Evolutionary conservation across 2,329 filamentous ascomycete genomes (phyloP), one percentile per base, ranked within the genome.

Genomic region (Fusarium luffae): DNA sequence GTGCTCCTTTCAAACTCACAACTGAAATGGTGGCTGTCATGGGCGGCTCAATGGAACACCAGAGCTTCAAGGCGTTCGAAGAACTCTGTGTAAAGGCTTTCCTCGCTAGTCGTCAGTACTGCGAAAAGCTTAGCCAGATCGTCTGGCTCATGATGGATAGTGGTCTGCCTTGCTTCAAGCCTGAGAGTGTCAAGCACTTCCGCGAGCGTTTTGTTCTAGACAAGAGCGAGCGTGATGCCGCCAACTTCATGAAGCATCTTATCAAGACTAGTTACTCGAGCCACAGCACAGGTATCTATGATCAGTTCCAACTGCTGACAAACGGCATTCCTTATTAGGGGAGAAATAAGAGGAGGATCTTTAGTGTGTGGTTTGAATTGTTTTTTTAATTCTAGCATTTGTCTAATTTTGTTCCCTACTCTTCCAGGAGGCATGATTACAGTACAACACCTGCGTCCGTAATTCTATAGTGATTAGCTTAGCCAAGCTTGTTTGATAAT

Each of bases 21-120:
- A 88, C 90, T 10, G 96, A 99, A 79, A 99, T 99, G 97, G 88
- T 99, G 63, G 93, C 94, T n/a, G 96, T 99, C 74, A 98, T 99
- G 95, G 95, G 96, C 55, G 94, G 94, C 63, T 90, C 86, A 57
- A 91, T 89, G 5, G 90, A 92, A 43, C 92, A 94, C 54, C 95
- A 98, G 80, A 86, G 93, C 16, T 99, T 97, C 85, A 91, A 91
- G 70, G 96, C 93, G 88, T 99, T 99, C 75, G 96, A 99, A 81
- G 95, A 98, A 78, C 87, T 99, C 41, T 97, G 93, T 76, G 88
- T 99, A 78, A 99, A 99, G 82, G 91, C 94, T 2, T 99, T 98
- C 85, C 84, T 99, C 43, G 95, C 94, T 7, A 90, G 90, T 41
- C 87, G 96, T 13, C 94, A 92, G 71, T 93, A 98, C 79, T 91